A percentile compares a stretch with the other conserved stretches of the same genome.
phyloP scores from a whole-genome alignment of 176 grass and related monocot genomes.

The Oryza meridionalis region DNA sequence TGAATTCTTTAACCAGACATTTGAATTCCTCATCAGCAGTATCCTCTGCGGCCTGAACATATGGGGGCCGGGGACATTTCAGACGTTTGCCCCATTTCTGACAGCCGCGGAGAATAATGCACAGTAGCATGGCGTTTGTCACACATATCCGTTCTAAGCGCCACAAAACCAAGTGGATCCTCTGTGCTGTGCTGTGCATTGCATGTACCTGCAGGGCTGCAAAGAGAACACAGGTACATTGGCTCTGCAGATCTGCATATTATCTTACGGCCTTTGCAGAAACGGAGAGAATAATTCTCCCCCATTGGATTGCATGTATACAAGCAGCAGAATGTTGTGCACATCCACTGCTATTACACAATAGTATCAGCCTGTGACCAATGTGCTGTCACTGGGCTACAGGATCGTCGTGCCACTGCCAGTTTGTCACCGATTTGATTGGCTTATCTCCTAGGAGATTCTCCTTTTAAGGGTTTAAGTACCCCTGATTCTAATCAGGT shows the following conservation, averaged over 20 bases:
- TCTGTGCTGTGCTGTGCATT: neutral
- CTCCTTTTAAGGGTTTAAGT: neutral
- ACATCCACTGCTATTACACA: conserved; percentile 11
- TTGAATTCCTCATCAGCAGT: neutral
- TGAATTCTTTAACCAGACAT: neutral
- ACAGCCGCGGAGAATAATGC: conserved; percentile 40
- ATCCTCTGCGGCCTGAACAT: neutral
- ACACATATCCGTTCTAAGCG: conserved; percentile 24
- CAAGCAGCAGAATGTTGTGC: conserved; percentile 9
- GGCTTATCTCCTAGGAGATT: neutral
- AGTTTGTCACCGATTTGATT: neutral
- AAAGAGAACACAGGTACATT: neutral
- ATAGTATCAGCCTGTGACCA: neutral
- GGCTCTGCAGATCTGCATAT: neutral
- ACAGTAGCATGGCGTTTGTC: conserved; percentile 10
- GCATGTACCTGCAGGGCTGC: neutral
- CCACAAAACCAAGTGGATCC: conserved; percentile 18
- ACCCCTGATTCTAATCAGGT: neutral
- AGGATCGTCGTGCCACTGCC: neutral
- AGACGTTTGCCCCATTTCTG: conserved; percentile 11
- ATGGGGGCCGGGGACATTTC: neutral
- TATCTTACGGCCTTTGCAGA: neutral
- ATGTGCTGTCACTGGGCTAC: conserved; percentile 41
- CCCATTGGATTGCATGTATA: conserved; percentile 34
- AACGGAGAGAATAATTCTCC: conserved; percentile 32